Percentiles rank a stretch among this genome's conserved stretches.
phyloP scores from a whole-genome alignment of 1,139 yeast species.

The Pichia sp. region DNA sequence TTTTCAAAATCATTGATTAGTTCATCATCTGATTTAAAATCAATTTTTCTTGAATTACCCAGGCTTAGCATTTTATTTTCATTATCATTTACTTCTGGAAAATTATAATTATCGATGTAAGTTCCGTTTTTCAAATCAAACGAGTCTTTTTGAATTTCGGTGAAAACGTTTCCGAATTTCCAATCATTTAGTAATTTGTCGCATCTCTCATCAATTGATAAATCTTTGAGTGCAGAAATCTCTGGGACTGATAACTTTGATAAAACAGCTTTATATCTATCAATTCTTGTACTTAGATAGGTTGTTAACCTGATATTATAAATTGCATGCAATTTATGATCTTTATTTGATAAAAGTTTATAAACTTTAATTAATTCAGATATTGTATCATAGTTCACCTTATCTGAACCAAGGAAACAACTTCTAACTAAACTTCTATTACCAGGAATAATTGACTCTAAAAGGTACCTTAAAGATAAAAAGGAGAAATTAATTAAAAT shows the following conservation, averaged over 20 bases:
- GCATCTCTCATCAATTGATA: slow-evolving; percentile 5
- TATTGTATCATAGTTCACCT: neutral
- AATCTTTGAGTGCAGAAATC: slow-evolving; percentile 1
- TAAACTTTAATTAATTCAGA: slow-evolving; percentile 3
- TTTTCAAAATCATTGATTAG: slow-evolving; percentile 7
- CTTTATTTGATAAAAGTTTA: neutral
- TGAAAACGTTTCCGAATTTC: slow-evolving; percentile 3
- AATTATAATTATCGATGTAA: slow-evolving; percentile 4
- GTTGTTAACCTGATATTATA: slow-evolving; percentile 12
- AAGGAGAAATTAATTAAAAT: slow-evolving; percentile 7
- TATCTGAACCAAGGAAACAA: slow-evolving; percentile 17
- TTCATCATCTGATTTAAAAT: slow-evolving; percentile 5
- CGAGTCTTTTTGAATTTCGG: slow-evolving; percentile 1
- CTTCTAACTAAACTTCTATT: slow-evolving; percentile 7
- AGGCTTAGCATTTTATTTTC: neutral
- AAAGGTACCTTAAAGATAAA: slow-evolving; percentile 8
- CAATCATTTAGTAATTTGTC: slow-evolving; percentile 5
- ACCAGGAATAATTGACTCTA: slow-evolving; percentile 11
- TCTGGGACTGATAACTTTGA: slow-evolving; percentile 3
- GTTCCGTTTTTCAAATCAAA: slow-evolving; percentile 3
- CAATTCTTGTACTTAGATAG: slow-evolving; percentile 8
- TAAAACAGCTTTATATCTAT: neutral
- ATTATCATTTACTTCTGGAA: neutral
- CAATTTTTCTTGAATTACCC: neutral
- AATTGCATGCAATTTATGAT: slow-evolving; percentile 8